Conservation (phyloP, 163 green algal species). For the Prototheca wickerhamii region DNA sequence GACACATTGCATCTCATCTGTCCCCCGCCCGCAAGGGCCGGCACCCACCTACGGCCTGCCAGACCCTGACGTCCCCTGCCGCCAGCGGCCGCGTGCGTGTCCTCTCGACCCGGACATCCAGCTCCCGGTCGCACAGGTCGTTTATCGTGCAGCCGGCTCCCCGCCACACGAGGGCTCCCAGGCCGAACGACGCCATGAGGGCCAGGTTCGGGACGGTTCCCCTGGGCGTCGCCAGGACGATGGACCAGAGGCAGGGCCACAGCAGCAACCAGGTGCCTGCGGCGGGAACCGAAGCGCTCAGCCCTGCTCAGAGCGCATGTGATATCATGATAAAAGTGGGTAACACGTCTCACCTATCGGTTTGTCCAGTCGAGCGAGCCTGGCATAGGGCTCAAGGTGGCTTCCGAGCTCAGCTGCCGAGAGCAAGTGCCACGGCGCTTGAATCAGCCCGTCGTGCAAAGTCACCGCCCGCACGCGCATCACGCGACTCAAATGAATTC, state of each 20-base stretch:
- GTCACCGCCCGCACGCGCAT: too few species aligned
- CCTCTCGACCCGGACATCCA: slow-evolving; percentile 72
- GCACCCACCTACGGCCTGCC: slow-evolving; percentile 40
- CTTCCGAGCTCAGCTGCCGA: not conserved
- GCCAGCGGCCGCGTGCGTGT: slow-evolving; percentile 76
- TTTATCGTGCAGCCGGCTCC: slow-evolving; percentile 96
- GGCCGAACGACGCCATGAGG: slow-evolving; percentile 63
- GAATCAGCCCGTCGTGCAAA: too few species aligned
- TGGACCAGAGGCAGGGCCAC: slow-evolving; percentile 85
- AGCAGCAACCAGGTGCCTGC: slow-evolving; percentile 75
- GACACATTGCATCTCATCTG: too few species aligned
- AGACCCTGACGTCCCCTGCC: slow-evolving; percentile 45
- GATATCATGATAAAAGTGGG: not conserved
- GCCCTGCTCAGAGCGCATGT: not conserved
- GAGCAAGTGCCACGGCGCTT: too few species aligned
- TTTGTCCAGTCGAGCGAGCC: slow-evolving; percentile 80
- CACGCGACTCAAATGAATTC: too few species aligned
- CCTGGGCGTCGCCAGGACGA: slow-evolving; percentile 55
- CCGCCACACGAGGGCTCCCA: slow-evolving; percentile 70
- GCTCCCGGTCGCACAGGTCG: slow-evolving; percentile 85
- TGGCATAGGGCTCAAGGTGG: slow-evolving; percentile 48
- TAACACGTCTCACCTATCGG: slow-evolving; percentile 43
- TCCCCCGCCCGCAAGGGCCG: too few species aligned
- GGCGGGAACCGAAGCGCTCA: not conserved
- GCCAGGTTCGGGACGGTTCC: slow-evolving; percentile 55